A percentile compares a stretch with the other conserved stretches of the same genome.
phyloP scores from a whole-genome alignment of 352 stramenopile species.

The Phytophthora nicotianae region DNA sequence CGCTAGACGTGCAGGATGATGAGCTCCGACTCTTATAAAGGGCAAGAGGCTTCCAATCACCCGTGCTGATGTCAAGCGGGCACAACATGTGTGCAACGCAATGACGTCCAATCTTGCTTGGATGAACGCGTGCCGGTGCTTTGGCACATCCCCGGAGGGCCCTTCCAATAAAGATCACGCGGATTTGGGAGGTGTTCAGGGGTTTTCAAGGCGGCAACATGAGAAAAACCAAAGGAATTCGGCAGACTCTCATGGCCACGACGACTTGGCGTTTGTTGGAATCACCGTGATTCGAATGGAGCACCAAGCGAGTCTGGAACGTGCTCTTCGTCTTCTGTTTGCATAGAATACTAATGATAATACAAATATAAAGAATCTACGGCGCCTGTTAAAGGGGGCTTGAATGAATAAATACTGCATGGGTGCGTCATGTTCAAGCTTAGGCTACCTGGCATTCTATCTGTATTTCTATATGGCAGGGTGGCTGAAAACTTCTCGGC shows the following conservation, averaged over 20 bases:
- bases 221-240: not conserved
- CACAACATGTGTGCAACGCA: slow-evolving; percentile 12
- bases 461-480: slow-evolving; percentile 4
- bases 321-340: too few species aligned
- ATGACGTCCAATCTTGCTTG: slow-evolving; percentile 14
- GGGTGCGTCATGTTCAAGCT: slow-evolving; percentile 19
- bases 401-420: slow-evolving; percentile 7
- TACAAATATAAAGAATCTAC: too few species aligned
- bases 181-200: slow-evolving; percentile 25
- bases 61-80: slow-evolving; percentile 9
- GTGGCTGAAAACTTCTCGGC: slow-evolving; percentile 20
- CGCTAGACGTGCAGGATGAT: slow-evolving; percentile 2
- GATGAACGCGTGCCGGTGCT: slow-evolving; percentile 4
- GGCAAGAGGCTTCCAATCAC: slow-evolving; percentile 7
- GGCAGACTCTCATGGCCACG: not conserved
- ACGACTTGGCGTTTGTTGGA: not conserved
- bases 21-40: slow-evolving; percentile 10
- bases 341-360: too few species aligned
- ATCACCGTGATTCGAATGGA: slow-evolving; percentile 1
- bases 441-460: slow-evolving; percentile 19
- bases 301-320: not conserved
- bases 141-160: slow-evolving; percentile 6
- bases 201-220: slow-evolving; percentile 7
- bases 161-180: slow-evolving; percentile 14
- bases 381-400: too few species aligned